phyloP scores from a whole-genome alignment of 768 basidiomycete species.

The Panaeolus papilionaceus region DNA sequence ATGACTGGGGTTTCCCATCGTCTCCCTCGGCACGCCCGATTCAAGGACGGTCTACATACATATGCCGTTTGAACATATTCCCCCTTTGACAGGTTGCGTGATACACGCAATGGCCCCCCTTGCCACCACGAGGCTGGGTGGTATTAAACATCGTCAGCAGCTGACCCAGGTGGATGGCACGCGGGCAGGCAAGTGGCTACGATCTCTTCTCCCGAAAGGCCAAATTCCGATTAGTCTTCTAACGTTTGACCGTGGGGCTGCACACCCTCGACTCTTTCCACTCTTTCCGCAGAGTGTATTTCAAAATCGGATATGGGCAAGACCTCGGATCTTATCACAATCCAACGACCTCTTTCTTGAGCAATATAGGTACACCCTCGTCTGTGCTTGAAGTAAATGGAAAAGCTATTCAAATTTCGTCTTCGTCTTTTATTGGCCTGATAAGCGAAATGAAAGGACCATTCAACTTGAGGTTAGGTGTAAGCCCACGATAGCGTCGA shows the following conservation, averaged over 20 bases:
- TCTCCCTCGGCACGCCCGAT: conserved; percentile 7
- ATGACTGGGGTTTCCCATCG: conserved; percentile 6
- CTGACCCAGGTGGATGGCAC: conserved; percentile 9
- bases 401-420: not conserved
- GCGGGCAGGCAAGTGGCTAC: conserved; percentile 11
- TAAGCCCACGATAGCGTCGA: not conserved
- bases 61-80: conserved; percentile 3
- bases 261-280: not conserved
- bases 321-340: conserved; percentile 4
- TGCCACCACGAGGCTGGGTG: conserved; percentile 11
- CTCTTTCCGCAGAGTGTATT: not conserved
- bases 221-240: conserved; percentile 10
- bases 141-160: conserved; percentile 4
- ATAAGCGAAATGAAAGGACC: conserved; percentile 3
- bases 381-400: not conserved
- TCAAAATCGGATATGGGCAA: not conserved
- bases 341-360: not conserved
- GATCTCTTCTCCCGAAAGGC: conserved; percentile 14
- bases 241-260: not conserved
- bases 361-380: not conserved
- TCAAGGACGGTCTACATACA: not conserved
- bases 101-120: conserved; percentile 11
- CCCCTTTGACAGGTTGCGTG: conserved; percentile 11
- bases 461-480: not conserved
- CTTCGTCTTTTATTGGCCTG: not conserved